phyloP scores from a whole-genome alignment of 2,329 filamentous ascomycete species.

The Fusarium ramigenum region DNA sequence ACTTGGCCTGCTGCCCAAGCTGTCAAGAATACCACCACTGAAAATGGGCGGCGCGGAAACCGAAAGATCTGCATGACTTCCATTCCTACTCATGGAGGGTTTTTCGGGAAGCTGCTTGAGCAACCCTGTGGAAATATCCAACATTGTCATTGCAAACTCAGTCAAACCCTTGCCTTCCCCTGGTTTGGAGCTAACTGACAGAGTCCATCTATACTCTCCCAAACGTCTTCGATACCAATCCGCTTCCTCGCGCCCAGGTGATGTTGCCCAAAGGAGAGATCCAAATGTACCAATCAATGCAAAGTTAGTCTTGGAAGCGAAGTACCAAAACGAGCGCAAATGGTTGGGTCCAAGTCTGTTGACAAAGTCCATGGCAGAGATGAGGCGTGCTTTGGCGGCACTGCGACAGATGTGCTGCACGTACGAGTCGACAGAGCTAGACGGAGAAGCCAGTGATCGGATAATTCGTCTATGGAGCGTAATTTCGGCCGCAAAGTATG shows the following conservation, averaged over 20 bases:
- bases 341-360: slow-evolving; percentile 89
- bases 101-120: slow-evolving; percentile 77
- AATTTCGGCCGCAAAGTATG: slow-evolving; percentile 94
- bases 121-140: slow-evolving; percentile 76
- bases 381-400: slow-evolving; percentile 91
- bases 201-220: slow-evolving; percentile 92
- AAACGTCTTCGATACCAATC: slow-evolving; percentile 90
- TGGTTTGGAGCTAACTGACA: slow-evolving; percentile 84
- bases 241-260: slow-evolving; percentile 85
- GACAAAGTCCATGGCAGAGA: slow-evolving; percentile 97
- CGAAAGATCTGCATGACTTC: slow-evolving; percentile 60
- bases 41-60: slow-evolving; percentile 46
- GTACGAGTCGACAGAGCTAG: slow-evolving; percentile 73
- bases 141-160: slow-evolving; percentile 79
- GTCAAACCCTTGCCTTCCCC: slow-evolving; percentile 67
- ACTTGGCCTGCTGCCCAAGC: slow-evolving; percentile 57
- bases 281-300: slow-evolving; percentile 95
- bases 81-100: slow-evolving; percentile 68
- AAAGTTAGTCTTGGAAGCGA: slow-evolving; percentile 89
- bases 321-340: slow-evolving; percentile 92
- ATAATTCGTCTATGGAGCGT: slow-evolving; percentile 92
- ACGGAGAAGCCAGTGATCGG: slow-evolving; percentile 69
- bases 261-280: slow-evolving; percentile 87
- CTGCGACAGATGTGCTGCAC: slow-evolving; percentile 92
- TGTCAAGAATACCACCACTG: slow-evolving; percentile 49